phyloP scores from a whole-genome alignment of 2,329 filamentous ascomycete species.

The Arthroderma uncinatum region DNA sequence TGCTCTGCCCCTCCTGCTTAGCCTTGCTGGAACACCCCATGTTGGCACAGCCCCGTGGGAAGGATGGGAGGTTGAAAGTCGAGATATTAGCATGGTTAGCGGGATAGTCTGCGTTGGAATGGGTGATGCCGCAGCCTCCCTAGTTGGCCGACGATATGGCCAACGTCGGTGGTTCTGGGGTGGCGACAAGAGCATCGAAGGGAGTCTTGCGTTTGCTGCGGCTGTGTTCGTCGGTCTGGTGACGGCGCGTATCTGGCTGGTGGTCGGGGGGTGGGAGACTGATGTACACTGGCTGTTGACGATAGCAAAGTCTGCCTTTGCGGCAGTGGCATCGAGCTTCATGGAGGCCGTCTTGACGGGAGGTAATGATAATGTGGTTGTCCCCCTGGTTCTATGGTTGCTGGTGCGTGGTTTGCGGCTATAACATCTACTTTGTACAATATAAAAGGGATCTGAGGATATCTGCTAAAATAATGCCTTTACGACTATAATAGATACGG shows the following conservation, averaged over 20 bases:
- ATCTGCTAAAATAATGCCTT: neutral
- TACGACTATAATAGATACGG: neutral
- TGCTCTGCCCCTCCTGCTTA: constrained; percentile 86
- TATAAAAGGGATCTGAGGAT: neutral
- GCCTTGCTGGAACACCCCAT: constrained; percentile 58
- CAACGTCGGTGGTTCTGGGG: constrained; percentile 91
- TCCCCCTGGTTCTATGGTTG: constrained; percentile 85
- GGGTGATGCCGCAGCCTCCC: constrained; percentile 82
- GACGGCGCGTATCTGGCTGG: constrained; percentile 61
- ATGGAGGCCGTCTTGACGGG: constrained; percentile 93
- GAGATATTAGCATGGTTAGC: constrained; percentile 81
- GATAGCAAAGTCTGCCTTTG: constrained; percentile 52
- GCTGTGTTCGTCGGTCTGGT: constrained; percentile 69
- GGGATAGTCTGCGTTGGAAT: constrained; percentile 91
- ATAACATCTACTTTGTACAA: constrained; percentile 7
- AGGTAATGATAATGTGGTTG: constrained; percentile 96
- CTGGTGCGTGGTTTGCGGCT: constrained; percentile 64
- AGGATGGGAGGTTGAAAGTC: constrained; percentile 62
- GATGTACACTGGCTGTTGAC: constrained; percentile 27
- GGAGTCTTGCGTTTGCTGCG: constrained; percentile 64
- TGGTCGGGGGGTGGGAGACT: constrained; percentile 57
- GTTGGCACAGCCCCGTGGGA: constrained; percentile 44
- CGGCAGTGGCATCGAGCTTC: constrained; percentile 70
- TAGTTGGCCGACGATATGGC: constrained; percentile 79
- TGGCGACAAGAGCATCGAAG: constrained; percentile 90